Percentiles rank a stretch among this genome's conserved stretches.
phyloP scores from a whole-genome alignment of 192 early-diverging fungal genomes.

The Backusella tarrabulga region DNA sequence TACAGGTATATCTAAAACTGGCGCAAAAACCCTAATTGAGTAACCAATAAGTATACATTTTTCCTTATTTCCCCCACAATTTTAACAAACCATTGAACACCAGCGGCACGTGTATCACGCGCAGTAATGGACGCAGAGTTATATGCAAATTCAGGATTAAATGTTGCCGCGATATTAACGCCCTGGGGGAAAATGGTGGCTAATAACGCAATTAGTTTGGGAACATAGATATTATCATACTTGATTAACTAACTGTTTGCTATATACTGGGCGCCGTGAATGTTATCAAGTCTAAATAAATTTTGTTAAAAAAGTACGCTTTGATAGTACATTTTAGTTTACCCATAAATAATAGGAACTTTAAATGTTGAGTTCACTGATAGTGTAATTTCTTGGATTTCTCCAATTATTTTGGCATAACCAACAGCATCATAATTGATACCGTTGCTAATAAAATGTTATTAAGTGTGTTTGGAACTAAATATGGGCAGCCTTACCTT shows the following conservation, averaged over 20 bases:
- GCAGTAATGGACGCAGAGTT: slow-evolving; percentile 58
- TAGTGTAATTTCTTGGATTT: slow-evolving; percentile 53
- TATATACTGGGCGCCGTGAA: slow-evolving; percentile 67
- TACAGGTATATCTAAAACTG: slow-evolving; percentile 55
- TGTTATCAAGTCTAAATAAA: slow-evolving; percentile 49
- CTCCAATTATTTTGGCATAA: slow-evolving; percentile 37
- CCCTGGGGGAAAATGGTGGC: slow-evolving; percentile 59
- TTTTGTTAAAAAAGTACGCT: neutral
- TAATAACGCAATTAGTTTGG: neutral
- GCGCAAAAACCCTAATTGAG: slow-evolving; percentile 58
- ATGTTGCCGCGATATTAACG: slow-evolving; percentile 58
- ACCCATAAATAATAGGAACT: slow-evolving; percentile 64
- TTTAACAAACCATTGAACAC: slow-evolving; percentile 58
- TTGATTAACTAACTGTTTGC: slow-evolving; percentile 34
- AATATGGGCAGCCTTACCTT: slow-evolving; percentile 47
- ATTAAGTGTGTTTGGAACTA: slow-evolving; percentile 50
- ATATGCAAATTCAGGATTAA: slow-evolving; percentile 55
- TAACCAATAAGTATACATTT: slow-evolving; percentile 36
- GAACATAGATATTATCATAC: neutral
- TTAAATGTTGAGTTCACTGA: slow-evolving; percentile 35
- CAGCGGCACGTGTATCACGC: slow-evolving; percentile 62
- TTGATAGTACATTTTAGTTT: slow-evolving; percentile 12
- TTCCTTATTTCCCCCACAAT: slow-evolving; percentile 37
- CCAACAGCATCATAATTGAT: slow-evolving; percentile 13
- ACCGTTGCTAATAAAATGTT: slow-evolving; percentile 33